phyloP scores from a whole-genome alignment of 306 rosid species.

The Glycine soja region DNA sequence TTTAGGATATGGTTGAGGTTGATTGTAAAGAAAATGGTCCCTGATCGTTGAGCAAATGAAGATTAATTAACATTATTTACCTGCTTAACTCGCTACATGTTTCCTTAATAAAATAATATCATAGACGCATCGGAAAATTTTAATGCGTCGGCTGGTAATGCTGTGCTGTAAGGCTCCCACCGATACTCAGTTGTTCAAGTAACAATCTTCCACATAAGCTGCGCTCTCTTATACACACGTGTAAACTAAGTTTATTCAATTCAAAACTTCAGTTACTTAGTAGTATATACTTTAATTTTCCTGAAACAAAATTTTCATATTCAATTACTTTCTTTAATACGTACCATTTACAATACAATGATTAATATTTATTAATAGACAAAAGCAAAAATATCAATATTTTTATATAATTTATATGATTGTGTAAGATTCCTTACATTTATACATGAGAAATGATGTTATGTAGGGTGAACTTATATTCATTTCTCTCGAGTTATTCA shows the following conservation, averaged over 20 bases:
- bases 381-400: not conserved
- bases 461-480: too few species aligned
- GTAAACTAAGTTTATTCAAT: not conserved
- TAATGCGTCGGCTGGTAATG: too few species aligned
- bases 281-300: not conserved
- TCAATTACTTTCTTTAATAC: not conserved
- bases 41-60: too few species aligned
- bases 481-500: too few species aligned
- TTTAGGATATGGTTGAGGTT: not conserved
- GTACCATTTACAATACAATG: not conserved
- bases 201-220: too few species aligned
- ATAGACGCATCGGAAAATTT: not conserved
- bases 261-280: not conserved
- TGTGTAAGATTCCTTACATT: too few species aligned
- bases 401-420: too few species aligned
- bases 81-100: not conserved
- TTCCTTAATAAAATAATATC: constrained; percentile 4
- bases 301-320: not conserved
- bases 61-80: too few species aligned
- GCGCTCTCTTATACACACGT: too few species aligned
- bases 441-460: too few species aligned
- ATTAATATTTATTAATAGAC: not conserved
- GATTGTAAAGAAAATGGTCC: not conserved
- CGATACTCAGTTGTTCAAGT: too few species aligned
- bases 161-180: not conserved